These are phyloP conservation scores for Cystobasidium ongulense DNA, from an alignment of 768 basidiomycete genomes.

Conservation along the genomic window DNA sequence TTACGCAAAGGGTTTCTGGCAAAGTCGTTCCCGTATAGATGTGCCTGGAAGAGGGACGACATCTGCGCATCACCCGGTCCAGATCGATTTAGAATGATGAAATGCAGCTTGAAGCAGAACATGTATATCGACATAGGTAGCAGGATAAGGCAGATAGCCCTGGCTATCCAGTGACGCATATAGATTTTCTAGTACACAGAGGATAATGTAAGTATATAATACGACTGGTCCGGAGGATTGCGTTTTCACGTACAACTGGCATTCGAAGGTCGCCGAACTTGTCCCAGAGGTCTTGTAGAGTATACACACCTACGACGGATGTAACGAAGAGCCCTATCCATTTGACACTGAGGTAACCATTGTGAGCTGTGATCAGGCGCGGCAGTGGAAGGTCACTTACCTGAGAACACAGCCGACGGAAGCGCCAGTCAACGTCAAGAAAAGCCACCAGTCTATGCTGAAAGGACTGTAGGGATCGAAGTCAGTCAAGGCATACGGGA, in stretches of 20 bases:
- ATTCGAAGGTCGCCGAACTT: slow-evolving; percentile 94
- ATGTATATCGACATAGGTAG: slow-evolving; percentile 88
- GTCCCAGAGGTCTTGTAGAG: slow-evolving; percentile 95
- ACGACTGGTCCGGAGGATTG: background rate
- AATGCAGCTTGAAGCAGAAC: slow-evolving; percentile 90
- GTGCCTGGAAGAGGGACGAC: slow-evolving; percentile 97
- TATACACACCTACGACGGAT: slow-evolving; percentile 87
- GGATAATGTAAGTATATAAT: slow-evolving; percentile 13
- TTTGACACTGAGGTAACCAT: slow-evolving; percentile 62
- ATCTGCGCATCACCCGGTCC: slow-evolving; percentile 97
- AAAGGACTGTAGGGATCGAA: slow-evolving; percentile 66
- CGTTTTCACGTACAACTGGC: slow-evolving; percentile 59
- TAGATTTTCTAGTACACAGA: slow-evolving; percentile 61
- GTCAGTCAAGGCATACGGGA: too few relatives aligned
- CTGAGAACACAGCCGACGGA: slow-evolving; percentile 94
- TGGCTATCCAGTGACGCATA: slow-evolving; percentile 79
- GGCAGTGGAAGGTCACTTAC: slow-evolving; percentile 46
- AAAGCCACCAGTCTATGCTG: slow-evolving; percentile 94
- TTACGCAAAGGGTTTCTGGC: slow-evolving; percentile 74
- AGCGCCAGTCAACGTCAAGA: slow-evolving; percentile 83
- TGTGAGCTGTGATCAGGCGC: background rate
- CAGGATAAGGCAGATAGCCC: slow-evolving; percentile 73
- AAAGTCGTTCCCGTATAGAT: slow-evolving; percentile 89
- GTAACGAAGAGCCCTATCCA: slow-evolving; percentile 94
- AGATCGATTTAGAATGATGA: slow-evolving; percentile 82